These are phyloP conservation scores for Pezicula radicicola DNA, from an alignment of 2,329 filamentous ascomycete species.

Conservation along the genomic window DNA sequence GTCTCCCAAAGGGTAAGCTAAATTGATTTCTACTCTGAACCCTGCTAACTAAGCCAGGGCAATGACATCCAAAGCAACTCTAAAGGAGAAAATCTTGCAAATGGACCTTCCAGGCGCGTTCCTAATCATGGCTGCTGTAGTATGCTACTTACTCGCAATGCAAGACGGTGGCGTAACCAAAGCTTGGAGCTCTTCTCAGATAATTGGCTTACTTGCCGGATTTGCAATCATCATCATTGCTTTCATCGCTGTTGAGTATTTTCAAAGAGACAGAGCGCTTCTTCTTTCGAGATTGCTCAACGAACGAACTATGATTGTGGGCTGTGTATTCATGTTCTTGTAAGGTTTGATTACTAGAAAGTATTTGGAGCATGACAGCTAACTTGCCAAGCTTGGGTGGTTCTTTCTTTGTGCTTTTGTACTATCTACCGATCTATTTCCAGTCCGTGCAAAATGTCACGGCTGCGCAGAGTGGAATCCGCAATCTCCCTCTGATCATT, in stretches of 20 bases:
- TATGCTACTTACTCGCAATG: slow-evolving; percentile 42
- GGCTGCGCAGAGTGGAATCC: no score
- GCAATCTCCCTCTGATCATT: no score
- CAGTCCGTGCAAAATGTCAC: no score
- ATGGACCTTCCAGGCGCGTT: slow-evolving; percentile 44
- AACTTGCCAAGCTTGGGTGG: no score
- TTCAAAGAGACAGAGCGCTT: slow-evolving; percentile 45
- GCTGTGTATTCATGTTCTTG: no score
- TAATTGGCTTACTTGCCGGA: slow-evolving; percentile 42
- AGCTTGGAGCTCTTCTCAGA: slow-evolving; percentile 38
- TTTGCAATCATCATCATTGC: slow-evolving; percentile 28
- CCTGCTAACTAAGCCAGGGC: no score
- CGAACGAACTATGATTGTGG: no score
- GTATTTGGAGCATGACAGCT: no score
- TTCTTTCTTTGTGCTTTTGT: no score
- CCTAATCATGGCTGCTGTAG: slow-evolving; percentile 42
- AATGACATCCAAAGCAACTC: no score
- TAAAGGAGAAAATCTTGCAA: slow-evolving; percentile 35
- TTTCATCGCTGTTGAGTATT: slow-evolving; percentile 37
- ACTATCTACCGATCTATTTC: no score
- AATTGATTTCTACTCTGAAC: slow-evolving; percentile 22
- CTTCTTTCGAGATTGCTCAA: slow-evolving; percentile 22
- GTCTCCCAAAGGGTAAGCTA: slow-evolving; percentile 30
- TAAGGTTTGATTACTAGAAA: no score
- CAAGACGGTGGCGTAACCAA: slow-evolving; percentile 45